phyloP scores from a whole-genome alignment of 805 yeast species.

The Candida morakotiae region DNA sequence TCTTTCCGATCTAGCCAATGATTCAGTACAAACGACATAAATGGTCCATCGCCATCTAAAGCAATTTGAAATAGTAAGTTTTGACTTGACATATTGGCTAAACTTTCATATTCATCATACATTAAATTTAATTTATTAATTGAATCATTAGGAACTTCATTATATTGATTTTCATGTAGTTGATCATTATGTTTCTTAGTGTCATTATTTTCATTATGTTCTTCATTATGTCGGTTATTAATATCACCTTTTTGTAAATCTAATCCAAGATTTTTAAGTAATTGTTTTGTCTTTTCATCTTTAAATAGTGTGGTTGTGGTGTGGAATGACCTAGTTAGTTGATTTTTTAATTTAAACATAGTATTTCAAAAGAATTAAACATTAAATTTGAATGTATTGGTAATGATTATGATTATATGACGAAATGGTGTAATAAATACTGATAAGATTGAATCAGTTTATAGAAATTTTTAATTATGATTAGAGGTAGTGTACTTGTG shows the following conservation, averaged over 20 bases:
- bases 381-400: too few species aligned
- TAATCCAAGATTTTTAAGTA: conserved; percentile 28
- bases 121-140: conserved; percentile 1
- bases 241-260: conserved; percentile 30
- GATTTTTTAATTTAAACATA: background rate
- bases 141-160: background rate
- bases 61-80: conserved; percentile 32
- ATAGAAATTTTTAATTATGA: too few species aligned
- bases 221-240: conserved; percentile 3
- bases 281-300: conserved; percentile 21
- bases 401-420: too few species aligned
- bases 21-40: conserved; percentile 28
- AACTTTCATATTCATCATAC: conserved; percentile 3
- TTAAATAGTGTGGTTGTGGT: conserved; percentile 7
- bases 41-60: conserved; percentile 32
- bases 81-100: conserved; percentile 30
- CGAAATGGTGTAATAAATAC: too few species aligned
- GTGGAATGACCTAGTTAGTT: background rate
- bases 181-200: background rate
- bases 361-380: too few species aligned
- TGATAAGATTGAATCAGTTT: too few species aligned
- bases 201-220: background rate
- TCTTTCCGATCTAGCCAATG: conserved; percentile 32
- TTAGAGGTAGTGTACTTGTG: too few species aligned
- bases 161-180: background rate